Evolutionary conservation across 768 basidiomycete species (phyloP), one percentile per base, ranked within the genome.

Genomic region (Trametes cinnabarina): DNA sequence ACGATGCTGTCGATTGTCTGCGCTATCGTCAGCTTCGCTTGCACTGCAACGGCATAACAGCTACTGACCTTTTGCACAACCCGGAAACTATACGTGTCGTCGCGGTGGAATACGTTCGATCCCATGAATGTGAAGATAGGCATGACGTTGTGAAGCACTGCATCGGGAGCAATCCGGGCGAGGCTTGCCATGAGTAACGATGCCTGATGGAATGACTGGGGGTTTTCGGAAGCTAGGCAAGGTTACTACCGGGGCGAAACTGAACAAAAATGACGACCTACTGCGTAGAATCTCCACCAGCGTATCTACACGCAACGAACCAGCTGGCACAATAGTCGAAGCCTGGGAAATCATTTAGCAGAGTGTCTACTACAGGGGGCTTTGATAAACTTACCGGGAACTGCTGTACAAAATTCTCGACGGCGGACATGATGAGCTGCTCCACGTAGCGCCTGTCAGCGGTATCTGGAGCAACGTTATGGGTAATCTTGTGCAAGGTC

Each of bases 91-190:
- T 96, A 95, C 0, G 89, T 84, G 69, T 99, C 97, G 63, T 99
- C 97, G 46, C 94, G 83, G 68, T 97, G 96, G 77, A 98, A 92
- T 17, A 98, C 87, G 61, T 93, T 95, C n/a, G 95, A 92, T 19
- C 97, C 96, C 93, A 98, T 98, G 75, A 98, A 98, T 0, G 95
- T 98, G 77, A 99, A 98, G 43, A 99, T 87, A 3, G 97, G 96
- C 92, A 99, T 97, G 49, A 98, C 82, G 64, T 96, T 94, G 67
- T 91, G 92, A 12, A 98, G 78, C 28, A 96, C 92, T 11, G 93
- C 90, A 55, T 95, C 92, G 0, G 96, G 94, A 0, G 88, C 86
- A 34, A 98, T 77, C 17, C 86, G 82, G 3, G 93, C 90, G 54
- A 98, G 72, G 60, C 80, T 88, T 5, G 94, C 88, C 73, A 97